These are phyloP conservation scores for Cyclotella kingstonii DNA, from an alignment of 108 stramenopile species.

Conservation along the genomic window DNA sequence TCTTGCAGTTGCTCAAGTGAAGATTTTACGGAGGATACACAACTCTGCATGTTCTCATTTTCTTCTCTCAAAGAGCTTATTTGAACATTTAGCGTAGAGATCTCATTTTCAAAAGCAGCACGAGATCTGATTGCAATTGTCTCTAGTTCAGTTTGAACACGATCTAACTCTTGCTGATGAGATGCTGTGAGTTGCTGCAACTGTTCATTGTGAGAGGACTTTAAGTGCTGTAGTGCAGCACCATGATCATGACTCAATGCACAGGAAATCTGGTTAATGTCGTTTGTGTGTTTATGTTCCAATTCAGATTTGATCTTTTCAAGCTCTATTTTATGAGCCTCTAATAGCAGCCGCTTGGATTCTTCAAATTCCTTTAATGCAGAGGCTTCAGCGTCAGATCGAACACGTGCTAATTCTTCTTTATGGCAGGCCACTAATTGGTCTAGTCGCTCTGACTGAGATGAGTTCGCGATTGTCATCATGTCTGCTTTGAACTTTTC, in stretches of 20 bases:
- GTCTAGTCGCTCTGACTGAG: conserved; percentile 30
- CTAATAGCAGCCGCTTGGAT: background rate
- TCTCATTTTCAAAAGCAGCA: conserved; percentile 7
- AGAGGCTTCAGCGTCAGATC: background rate
- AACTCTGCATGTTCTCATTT: background rate
- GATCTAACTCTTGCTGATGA: conserved; percentile 18
- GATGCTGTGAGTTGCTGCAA: conserved; percentile 11
- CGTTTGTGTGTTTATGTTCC: too few relatives aligned
- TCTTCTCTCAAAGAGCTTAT: conserved; percentile 2
- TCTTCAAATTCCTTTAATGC: background rate
- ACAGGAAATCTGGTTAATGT: too few relatives aligned
- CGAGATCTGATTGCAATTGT: background rate
- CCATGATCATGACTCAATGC: too few relatives aligned
- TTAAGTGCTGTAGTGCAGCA: too few relatives aligned
- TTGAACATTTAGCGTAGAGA: conserved; percentile 6
- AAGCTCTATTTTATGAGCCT: background rate
- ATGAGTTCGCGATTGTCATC: conserved; percentile 7
- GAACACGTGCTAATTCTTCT: conserved; percentile 22
- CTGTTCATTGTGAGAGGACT: conserved; percentile 15
- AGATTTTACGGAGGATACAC: conserved; percentile 1
- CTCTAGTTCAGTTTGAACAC: background rate
- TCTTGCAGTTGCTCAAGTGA: conserved; percentile 1
- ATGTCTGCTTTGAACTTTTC: conserved; percentile 21
- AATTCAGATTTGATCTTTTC: conserved; percentile 11
- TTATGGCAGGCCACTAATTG: conserved; percentile 19